Evolutionary conservation across 148 eudicot species (phyloP).

Genomic region (Amaranthus hypochondriacus): DNA sequence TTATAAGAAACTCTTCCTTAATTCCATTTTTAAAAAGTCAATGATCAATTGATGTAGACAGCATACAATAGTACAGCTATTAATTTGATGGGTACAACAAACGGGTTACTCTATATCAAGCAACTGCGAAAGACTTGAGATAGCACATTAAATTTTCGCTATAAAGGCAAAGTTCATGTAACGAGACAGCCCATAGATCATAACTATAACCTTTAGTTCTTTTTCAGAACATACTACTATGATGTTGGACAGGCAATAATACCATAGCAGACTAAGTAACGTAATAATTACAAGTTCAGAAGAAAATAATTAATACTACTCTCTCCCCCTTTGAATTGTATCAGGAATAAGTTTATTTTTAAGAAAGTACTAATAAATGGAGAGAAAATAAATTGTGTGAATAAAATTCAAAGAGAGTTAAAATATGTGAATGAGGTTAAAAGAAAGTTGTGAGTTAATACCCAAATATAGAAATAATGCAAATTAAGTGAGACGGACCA

Average conservation of each 20-base stretch:
- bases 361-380: no score
- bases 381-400: no score
- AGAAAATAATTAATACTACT: not conserved
- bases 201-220: slow-evolving; percentile 13
- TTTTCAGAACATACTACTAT: slow-evolving; percentile 2
- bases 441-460: no score
- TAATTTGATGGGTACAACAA: not conserved
- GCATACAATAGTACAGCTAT: not conserved
- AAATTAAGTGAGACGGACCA: no score
- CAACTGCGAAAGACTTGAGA: slow-evolving; percentile 11
- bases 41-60: no score
- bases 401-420: no score
- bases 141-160: slow-evolving; percentile 24
- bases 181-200: slow-evolving; percentile 19
- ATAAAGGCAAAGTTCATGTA: slow-evolving; percentile 7
- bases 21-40: no score
- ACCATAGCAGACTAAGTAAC: not conserved
- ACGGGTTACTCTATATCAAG: slow-evolving; percentile 22
- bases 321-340: no score
- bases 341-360: no score
- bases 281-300: not conserved
- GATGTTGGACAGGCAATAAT: slow-evolving; percentile 25
- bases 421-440: no score
- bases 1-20: no score
- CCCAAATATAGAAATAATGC: no score